A percentile compares a stretch with the other conserved stretches of the same genome.
These are phyloP conservation scores for Cyclostephanos tholiformis DNA, from an alignment of 108 stramenopile genomes.

Conservation along the genomic window DNA sequence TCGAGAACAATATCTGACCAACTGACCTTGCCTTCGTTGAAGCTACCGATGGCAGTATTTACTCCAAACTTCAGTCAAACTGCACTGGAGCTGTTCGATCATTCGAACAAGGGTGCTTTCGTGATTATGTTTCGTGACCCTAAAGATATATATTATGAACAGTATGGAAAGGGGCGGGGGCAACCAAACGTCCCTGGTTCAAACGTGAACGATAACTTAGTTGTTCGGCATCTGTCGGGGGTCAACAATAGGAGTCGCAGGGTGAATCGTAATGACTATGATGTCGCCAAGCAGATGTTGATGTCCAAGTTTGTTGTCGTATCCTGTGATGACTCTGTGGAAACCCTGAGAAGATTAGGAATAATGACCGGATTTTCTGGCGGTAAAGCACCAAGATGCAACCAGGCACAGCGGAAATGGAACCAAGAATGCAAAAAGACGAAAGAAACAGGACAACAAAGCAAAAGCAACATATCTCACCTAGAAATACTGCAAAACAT, in stretches of 20 bases:
- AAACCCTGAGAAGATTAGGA: constrained; percentile 3
- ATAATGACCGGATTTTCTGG: neutral
- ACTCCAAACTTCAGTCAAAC: constrained; percentile 14
- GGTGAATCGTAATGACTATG: constrained; percentile 9
- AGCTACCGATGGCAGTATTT: constrained; percentile 13
- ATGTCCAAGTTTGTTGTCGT: constrained; percentile 17
- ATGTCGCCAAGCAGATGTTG: constrained; percentile 17
- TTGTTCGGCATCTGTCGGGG: constrained; percentile 18
- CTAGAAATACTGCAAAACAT: constrained; percentile 5
- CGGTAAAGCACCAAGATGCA: neutral
- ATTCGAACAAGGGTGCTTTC: constrained; percentile 2
- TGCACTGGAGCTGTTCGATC: constrained; percentile 8
- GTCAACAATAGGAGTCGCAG: neutral
- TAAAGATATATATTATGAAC: constrained; percentile 13
- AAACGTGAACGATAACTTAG: constrained; percentile 1
- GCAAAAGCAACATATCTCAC: neutral
- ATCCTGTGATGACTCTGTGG: constrained; percentile 10
- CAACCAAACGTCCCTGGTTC: neutral
- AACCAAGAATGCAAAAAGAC: constrained; percentile 13
- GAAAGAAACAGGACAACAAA: constrained; percentile 9
- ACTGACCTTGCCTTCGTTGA: neutral
- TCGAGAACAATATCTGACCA: neutral
- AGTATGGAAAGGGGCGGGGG: neutral
- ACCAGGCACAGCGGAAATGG: neutral
- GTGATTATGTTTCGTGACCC: constrained; percentile 14